Percentiles rank a stretch among this genome's conserved stretches.
Evolutionary conservation across 1,284 basidiomycete genomes (phyloP).

Genomic region (Chondrostereum purpureum): DNA sequence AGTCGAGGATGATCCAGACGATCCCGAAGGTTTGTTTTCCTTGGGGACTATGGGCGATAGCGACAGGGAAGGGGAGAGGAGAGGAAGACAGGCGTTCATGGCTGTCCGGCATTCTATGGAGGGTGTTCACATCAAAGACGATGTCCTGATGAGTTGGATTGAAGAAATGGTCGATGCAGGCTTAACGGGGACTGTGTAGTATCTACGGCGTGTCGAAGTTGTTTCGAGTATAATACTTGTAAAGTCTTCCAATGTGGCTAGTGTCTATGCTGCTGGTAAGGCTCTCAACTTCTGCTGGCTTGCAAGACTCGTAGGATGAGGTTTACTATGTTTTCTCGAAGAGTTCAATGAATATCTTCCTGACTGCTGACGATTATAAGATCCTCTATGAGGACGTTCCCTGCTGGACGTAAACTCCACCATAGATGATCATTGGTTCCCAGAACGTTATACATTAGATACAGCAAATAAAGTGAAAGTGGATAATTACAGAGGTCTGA

Average conservation of each 20-base stretch:
- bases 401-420: no score
- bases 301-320: neutral
- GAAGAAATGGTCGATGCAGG: slow-evolving; percentile 70
- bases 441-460: no score
- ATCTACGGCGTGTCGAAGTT: no score
- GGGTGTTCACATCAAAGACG: slow-evolving; percentile 59
- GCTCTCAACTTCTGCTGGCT: neutral
- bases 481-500: no score
- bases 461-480: no score
- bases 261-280: neutral
- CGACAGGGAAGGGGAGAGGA: slow-evolving; percentile 59
- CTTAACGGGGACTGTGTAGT: slow-evolving; percentile 12
- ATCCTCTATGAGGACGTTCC: no score
- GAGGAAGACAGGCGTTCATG: slow-evolving; percentile 64
- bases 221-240: neutral
- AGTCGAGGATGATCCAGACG: slow-evolving; percentile 56
- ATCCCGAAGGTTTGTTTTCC: slow-evolving; percentile 36
- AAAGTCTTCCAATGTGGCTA: neutral
- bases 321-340: no score
- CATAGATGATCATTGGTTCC: no score
- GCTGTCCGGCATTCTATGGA: slow-evolving; percentile 57
- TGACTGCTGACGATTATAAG: no score
- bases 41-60: slow-evolving; percentile 29
- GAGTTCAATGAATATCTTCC: no score
- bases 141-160: slow-evolving; percentile 69